Evolutionary conservation across 805 yeast genomes (phyloP), one percentile per base, ranked within the genome.

Genomic region (Maudiozyma bulderi): DNA sequence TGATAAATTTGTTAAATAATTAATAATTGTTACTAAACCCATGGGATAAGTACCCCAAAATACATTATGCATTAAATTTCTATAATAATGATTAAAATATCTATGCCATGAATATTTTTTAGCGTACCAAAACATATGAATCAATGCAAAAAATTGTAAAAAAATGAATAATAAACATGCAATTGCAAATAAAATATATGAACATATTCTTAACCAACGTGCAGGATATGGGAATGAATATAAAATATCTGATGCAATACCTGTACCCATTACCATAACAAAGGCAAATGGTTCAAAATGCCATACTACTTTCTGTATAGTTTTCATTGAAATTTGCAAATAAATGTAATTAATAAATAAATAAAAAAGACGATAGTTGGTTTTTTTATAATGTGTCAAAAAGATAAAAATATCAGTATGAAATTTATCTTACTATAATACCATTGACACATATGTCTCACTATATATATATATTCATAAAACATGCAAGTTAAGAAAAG

Each of bases 251-350:
- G 86, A 70, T 1, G 86, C 69, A 39, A 88, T 85, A 1, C 96
- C 95, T 3, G 83, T 76, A 1, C 95, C 96, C 96, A 89, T 89
- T n/a, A 81, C 76, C 45, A 80, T 72, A 29, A 84, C 82, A 66
- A 82, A 87, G 74, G 81, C 82, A 7, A 72, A 71, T 1, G 87
- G 85, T 37, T 70, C 68, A 53, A 73, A 73, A 26, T 55, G 52
- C n/a, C 52, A 44, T 10, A 49, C 49, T 8, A 45, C 37, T 14
- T 47, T 42, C 29, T 42, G 26, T 15, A 42, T 39, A 8, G 43
- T 44, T 4, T 28, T 29, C 39, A 47, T 38, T 5, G n/a, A n/a
- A 34, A 4, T n/a, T 10, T 11, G 37, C 5, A 20, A 20, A 20
- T 4, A n/a, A n/a, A n/a, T n/a, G n/a, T n/a, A n/a, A n/a, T n/a